Conservation (phyloP, 2,329 filamentous ascomycete species). For the Neofusicoccum laricinum region DNA sequence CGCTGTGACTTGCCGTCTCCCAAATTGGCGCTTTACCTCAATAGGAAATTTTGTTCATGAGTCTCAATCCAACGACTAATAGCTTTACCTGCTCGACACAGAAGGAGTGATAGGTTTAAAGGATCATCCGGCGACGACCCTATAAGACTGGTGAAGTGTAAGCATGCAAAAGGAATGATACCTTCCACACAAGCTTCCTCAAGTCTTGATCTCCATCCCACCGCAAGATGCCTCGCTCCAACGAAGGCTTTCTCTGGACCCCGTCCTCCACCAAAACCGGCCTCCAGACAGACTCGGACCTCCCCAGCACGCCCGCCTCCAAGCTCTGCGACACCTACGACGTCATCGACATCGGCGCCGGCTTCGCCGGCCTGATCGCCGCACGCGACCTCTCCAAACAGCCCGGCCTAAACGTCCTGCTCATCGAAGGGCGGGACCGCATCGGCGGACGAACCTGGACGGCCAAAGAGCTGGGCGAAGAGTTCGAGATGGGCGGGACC, state of each 20-base stretch:
- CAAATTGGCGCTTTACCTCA: neutral
- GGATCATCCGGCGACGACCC: neutral
- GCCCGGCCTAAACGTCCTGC: constrained; percentile 39
- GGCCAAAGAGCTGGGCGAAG: constrained; percentile 43
- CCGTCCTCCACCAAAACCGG: neutral
- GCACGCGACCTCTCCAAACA: constrained; percentile 27
- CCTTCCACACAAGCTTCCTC: neutral
- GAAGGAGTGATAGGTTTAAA: no score
- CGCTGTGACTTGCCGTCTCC: neutral
- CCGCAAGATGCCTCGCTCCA: neutral
- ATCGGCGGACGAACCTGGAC: constrained; percentile 51
- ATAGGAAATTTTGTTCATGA: neutral
- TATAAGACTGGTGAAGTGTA: neutral
- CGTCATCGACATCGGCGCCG: constrained; percentile 43
- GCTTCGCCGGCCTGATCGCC: constrained; percentile 32
- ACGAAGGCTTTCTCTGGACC: neutral
- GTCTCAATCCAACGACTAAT: neutral
- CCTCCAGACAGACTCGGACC: neutral
- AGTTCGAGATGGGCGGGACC: constrained; percentile 50
- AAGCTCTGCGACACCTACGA: constrained; percentile 22
- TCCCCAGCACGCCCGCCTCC: neutral
- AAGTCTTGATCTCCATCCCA: no score
- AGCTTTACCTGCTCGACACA: no score
- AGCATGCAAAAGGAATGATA: no score
- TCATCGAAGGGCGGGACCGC: constrained; percentile 48